Percentiles rank a stretch among this genome's conserved stretches.
These are phyloP conservation scores for Xylaria sp. DNA, from an alignment of 2,329 filamentous ascomycete genomes.

Conservation along the genomic window DNA sequence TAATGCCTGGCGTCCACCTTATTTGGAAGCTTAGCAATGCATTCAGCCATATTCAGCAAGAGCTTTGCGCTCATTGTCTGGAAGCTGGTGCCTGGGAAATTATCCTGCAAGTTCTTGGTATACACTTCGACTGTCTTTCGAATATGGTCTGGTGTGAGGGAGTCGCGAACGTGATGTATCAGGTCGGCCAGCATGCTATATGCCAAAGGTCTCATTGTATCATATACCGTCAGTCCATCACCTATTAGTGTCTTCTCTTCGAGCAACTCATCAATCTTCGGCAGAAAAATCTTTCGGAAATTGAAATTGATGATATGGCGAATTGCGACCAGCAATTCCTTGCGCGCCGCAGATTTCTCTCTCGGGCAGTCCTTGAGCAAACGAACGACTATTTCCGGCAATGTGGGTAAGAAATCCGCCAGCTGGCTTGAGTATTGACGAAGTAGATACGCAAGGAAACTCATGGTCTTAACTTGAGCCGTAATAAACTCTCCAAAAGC, in stretches of 20 bases:
- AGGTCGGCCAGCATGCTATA: slow-evolving; percentile 99
- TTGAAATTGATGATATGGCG: slow-evolving; percentile 99
- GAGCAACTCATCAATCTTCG: slow-evolving; percentile 92
- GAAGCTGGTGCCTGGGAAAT: slow-evolving; percentile 96
- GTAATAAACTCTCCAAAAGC: slow-evolving; percentile 98
- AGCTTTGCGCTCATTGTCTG: slow-evolving; percentile 99
- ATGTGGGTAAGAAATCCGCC: slow-evolving; percentile 83
- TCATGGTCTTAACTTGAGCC: slow-evolving; percentile 99
- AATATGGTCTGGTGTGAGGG: slow-evolving; percentile 89
- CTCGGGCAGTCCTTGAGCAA: slow-evolving; percentile 92
- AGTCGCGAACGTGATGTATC: slow-evolving; percentile 95
- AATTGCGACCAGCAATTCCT: slow-evolving; percentile 95
- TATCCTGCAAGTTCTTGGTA: slow-evolving; percentile 93
- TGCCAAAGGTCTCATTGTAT: slow-evolving; percentile 93
- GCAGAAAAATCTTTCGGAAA: slow-evolving; percentile 92
- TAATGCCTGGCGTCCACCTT: slow-evolving; percentile 96
- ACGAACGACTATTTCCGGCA: slow-evolving; percentile 91
- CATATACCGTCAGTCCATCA: slow-evolving; percentile 94
- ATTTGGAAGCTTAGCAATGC: slow-evolving; percentile 91
- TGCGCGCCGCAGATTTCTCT: slow-evolving; percentile 92
- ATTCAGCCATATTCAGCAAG: slow-evolving; percentile 96
- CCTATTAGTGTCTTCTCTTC: slow-evolving; percentile 95
- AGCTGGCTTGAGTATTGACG: slow-evolving; percentile 88
- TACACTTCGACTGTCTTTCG: slow-evolving; percentile 96
- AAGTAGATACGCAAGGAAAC: slow-evolving; percentile 92